Evolutionary conservation across 805 yeast genomes (phyloP).

Genomic region (Debaryomyces prosopidis): DNA sequence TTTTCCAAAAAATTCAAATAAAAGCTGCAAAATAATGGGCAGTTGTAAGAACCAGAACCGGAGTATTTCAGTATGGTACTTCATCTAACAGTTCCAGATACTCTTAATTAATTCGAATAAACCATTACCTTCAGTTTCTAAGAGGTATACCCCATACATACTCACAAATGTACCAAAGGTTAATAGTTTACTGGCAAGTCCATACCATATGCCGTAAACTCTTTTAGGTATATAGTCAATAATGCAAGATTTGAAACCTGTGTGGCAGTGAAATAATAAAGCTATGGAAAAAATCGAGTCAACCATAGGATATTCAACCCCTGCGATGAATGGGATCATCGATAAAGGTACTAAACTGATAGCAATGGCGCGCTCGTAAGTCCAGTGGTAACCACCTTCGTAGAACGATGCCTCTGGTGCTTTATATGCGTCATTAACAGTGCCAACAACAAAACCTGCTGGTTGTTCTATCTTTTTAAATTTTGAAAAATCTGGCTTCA

Average conservation of each 20-base stretch:
- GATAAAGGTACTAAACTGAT: constrained; percentile 75
- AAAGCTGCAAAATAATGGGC: background rate
- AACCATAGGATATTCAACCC: constrained; percentile 63
- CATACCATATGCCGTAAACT: constrained; percentile 77
- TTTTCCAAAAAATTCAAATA: background rate
- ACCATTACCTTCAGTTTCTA: constrained; percentile 82
- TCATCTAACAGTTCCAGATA: constrained; percentile 55
- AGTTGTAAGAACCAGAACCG: background rate
- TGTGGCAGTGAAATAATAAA: constrained; percentile 74
- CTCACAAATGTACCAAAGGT: constrained; percentile 70
- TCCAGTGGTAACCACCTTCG: constrained; percentile 93
- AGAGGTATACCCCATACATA: constrained; percentile 76
- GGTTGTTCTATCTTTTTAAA: constrained; percentile 70
- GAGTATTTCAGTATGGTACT: background rate
- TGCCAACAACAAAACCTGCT: constrained; percentile 89
- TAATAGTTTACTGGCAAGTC: constrained; percentile 65
- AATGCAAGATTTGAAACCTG: constrained; percentile 89
- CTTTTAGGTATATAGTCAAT: constrained; percentile 89
- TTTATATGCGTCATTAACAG: constrained; percentile 84
- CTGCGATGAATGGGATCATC: constrained; percentile 73
- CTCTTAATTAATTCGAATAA: constrained; percentile 60
- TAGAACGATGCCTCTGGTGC: constrained; percentile 61
- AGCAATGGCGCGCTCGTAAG: constrained; percentile 76
- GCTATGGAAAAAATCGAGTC: constrained; percentile 72
- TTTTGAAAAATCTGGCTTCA: constrained; percentile 47